phyloP scores from a whole-genome alignment of 164 flowering plant genomes.

The Cinnamomum micranthum region DNA sequence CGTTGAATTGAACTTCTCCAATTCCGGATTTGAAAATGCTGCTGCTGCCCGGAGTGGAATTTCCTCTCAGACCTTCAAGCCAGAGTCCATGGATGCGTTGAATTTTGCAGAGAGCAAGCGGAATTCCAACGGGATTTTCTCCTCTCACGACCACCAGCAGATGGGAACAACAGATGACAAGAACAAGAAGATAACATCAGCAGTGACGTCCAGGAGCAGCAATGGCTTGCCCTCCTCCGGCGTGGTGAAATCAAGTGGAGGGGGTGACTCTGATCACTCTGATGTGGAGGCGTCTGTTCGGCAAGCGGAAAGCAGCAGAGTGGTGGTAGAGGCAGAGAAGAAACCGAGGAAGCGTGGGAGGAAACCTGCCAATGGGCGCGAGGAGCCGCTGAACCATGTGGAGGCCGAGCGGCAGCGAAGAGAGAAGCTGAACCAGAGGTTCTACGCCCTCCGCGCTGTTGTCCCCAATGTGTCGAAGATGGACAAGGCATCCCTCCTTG shows the following conservation, averaged over 20 bases:
- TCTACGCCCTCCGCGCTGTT: constrained; percentile 86
- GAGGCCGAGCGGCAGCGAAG: constrained; percentile 95
- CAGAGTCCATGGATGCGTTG: constrained; percentile 75
- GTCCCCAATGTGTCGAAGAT: constrained; percentile 96
- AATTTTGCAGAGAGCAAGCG: constrained; percentile 71
- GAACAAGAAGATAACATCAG: constrained; percentile 33
- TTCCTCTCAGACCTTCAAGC: constrained; percentile 34
- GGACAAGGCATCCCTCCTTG: constrained; percentile 95
- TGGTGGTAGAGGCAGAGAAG: constrained; percentile 58
- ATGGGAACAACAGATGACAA: constrained; percentile 27
- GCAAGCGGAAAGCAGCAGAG: constrained; percentile 59
- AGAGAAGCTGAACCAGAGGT: constrained; percentile 92
- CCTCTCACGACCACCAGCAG: constrained; percentile 26
- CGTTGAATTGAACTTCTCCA: constrained; percentile 58
- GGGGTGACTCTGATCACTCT: constrained; percentile 74
- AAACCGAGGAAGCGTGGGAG: constrained; percentile 80
- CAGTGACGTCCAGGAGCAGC: constrained; percentile 40
- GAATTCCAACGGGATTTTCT: constrained; percentile 27
- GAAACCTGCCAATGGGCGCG: constrained; percentile 92
- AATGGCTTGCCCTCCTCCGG: constrained; percentile 55
- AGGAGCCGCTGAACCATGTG: constrained; percentile 91
- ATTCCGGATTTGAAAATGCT: constrained; percentile 36
- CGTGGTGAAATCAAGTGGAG: constrained; percentile 29
- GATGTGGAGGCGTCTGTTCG: constrained; percentile 81
- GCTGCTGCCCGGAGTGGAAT: constrained; percentile 17